Conservation (phyloP, 306 rosid species). For the Sesbania bispinosa region DNA sequence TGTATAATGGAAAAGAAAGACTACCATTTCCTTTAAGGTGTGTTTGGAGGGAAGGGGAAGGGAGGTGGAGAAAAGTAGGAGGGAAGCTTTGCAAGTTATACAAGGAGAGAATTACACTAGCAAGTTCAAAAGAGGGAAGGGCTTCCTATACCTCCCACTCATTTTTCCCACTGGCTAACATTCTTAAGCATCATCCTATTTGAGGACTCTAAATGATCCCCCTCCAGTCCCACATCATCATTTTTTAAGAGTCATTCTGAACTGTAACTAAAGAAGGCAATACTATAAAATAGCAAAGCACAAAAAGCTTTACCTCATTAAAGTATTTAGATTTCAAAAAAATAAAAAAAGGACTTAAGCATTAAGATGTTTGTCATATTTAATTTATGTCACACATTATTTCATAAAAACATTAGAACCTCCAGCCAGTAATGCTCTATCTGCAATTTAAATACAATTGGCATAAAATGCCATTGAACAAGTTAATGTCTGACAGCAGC, state of each 20-base stretch:
- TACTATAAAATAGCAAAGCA: background rate
- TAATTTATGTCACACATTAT: background rate
- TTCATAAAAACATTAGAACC: conserved; percentile 6
- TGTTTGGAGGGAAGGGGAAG: too few relatives aligned
- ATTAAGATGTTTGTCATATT: background rate
- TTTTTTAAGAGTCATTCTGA: background rate
- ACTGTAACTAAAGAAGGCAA: background rate
- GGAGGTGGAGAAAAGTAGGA: too few relatives aligned
- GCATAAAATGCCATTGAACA: background rate
- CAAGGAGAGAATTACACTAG: too few relatives aligned
- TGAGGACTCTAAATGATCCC: background rate
- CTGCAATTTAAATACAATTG: background rate
- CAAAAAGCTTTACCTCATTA: background rate
- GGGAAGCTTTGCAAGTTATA: too few relatives aligned
- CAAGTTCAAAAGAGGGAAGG: too few relatives aligned
- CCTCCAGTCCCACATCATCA: background rate
- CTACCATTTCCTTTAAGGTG: background rate
- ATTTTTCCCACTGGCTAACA: too few relatives aligned
- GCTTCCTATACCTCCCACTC: too few relatives aligned
- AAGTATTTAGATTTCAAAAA: too few relatives aligned
- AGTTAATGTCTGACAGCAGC: background rate
- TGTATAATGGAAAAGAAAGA: background rate
- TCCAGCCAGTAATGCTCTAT: background rate
- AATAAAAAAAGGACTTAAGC: background rate
- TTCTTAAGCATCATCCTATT: background rate